Evolutionary conservation across 768 basidiomycete genomes (phyloP), one percentile per base, ranked within the genome.

Genomic region (Lentinula raphanica): DNA sequence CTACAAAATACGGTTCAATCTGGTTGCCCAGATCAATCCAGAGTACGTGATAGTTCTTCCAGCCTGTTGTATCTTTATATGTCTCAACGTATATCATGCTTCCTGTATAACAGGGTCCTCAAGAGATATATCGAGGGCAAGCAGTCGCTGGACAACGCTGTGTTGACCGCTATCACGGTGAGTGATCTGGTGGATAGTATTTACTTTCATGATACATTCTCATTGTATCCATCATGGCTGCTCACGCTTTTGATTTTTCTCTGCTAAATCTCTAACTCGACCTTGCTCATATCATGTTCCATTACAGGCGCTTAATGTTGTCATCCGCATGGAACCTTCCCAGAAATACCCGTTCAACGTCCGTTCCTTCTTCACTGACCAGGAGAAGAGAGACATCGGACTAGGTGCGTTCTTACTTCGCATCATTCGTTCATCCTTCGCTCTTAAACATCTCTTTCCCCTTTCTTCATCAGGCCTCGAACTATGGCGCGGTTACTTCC

Each of bases 401-500:
- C 42, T 53, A 19, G 54, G 51, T 45, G 44, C 25, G 64, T 54
- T n/a, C 25, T 15, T 4, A 7, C 1, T n/a, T n/a, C n/a, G n/a
- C 46, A 13, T 5, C 25, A n/a, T 27, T 11, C 29, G 3, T 5
- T 5, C 12, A 32, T 58, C 31, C 4, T 53, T 35, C 6, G 2
- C 11, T 38, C 25, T 35, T 31, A 66, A 68, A 36, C 79, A 78
- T 25, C 79, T 80, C 3, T 35, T 63, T n/a, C n/a, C n/a, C n/a
- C 2, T 35, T 45, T 9, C 29, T 25, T 15, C 19, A 19, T 11
- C 38, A 46, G 87, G 87, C 1, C 74, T 89, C 5, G 74, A 80
- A 12, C 71, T 89, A 2, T 88, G 87, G 87, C 78, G 87, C 2
- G 87, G 87, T 0, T 89, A 88, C 58, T 89, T 88, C 68, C 87